phyloP scores from a whole-genome alignment of 2,329 filamentous ascomycete species.

The Xylariaceae sp. region DNA sequence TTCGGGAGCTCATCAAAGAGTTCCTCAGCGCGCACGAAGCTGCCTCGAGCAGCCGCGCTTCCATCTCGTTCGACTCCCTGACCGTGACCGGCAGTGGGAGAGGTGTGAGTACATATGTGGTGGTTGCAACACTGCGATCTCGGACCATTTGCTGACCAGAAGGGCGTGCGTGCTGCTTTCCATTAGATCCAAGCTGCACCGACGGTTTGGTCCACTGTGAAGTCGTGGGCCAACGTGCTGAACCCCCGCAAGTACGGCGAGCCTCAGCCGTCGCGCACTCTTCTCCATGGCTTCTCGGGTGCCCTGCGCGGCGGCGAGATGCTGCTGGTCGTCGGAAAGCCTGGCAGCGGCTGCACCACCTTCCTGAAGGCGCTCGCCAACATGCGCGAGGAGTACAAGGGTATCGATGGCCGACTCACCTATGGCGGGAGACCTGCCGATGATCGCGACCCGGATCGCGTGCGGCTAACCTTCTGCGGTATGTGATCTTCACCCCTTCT shows the following conservation, averaged over 20 bases:
- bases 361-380: constrained; percentile 21
- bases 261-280: constrained; percentile 4
- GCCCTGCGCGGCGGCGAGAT: constrained; percentile 18
- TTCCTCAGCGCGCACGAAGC: not conserved
- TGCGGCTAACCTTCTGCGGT: constrained; percentile 12
- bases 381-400: constrained; percentile 16
- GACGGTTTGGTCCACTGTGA: constrained; percentile 8
- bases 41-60: constrained; percentile 3
- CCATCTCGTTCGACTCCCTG: constrained; percentile 1
- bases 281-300: constrained; percentile 9
- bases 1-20: not conserved
- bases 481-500: not conserved
- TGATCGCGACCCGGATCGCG: constrained; percentile 8
- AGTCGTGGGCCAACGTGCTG: constrained; percentile 7
- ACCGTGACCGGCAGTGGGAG: constrained; percentile 3
- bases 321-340: constrained; percentile 21
- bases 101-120: constrained; percentile 1
- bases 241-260: constrained; percentile 7
- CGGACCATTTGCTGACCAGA: too few species aligned
- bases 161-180: too few species aligned
- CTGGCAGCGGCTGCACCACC: constrained; percentile 22
- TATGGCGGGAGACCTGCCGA: constrained; percentile 14
- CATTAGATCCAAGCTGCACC: constrained; percentile 13
- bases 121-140: too few species aligned
- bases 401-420: constrained; percentile 6